Evolutionary conservation across 1,284 basidiomycete genomes (phyloP).

Genomic region (Boletus calvinii): DNA sequence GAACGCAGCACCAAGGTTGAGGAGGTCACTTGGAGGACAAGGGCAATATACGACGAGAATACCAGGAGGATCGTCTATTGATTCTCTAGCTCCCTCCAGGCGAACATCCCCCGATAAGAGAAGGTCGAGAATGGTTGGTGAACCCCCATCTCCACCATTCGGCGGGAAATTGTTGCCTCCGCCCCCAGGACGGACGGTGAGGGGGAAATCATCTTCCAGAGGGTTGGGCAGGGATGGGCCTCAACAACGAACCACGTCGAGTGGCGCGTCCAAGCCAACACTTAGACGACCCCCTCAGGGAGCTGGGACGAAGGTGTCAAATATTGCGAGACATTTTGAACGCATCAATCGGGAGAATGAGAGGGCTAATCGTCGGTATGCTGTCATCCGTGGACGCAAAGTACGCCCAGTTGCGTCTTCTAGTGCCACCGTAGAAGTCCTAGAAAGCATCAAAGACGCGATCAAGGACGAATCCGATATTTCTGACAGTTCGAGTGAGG

Average conservation of each 20-base stretch:
- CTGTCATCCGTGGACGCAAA: constrained; percentile 81
- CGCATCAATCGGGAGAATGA: constrained; percentile 68
- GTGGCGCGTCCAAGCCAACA: constrained; percentile 45
- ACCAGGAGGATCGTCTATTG: constrained; percentile 46
- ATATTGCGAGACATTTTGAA: constrained; percentile 77
- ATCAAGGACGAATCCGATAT: constrained; percentile 85
- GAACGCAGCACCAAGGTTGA: constrained; percentile 70
- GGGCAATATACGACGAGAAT: constrained; percentile 51
- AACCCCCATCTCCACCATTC: constrained; percentile 45
- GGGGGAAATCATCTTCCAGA: constrained; percentile 45
- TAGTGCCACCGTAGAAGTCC: constrained; percentile 86
- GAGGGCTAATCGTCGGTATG: constrained; percentile 65
- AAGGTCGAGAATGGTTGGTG: constrained; percentile 35
- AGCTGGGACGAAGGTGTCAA: constrained; percentile 65
- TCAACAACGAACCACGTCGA: constrained; percentile 42
- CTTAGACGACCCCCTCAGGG: constrained; percentile 51
- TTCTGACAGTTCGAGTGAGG: constrained; percentile 80
- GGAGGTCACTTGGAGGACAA: constrained; percentile 39
- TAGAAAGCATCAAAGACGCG: constrained; percentile 90
- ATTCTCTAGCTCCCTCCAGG: constrained; percentile 62
- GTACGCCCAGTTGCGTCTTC: constrained; percentile 93
- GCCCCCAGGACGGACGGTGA: constrained; percentile 32
- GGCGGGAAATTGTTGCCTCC: constrained; percentile 28
- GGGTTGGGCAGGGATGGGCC: constrained; percentile 49
- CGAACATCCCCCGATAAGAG: constrained; percentile 72